These are phyloP conservation scores for Phytopythium sindhum DNA, from an alignment of 352 stramenopile genomes.

Conservation along the genomic window DNA sequence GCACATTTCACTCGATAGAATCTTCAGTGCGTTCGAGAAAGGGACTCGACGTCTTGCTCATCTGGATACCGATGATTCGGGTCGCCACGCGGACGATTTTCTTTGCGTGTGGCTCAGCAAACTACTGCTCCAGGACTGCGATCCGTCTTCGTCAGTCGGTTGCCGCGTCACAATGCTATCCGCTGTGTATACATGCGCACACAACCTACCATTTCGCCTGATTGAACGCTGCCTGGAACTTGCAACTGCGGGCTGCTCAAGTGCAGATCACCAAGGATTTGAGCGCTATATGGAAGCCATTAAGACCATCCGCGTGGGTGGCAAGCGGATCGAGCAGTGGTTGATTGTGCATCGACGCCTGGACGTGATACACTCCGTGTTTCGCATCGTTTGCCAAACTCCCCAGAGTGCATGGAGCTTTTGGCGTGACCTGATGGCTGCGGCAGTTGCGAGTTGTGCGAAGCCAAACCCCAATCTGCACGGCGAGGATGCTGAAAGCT, in stretches of 20 bases:
- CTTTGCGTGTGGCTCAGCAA: background rate
- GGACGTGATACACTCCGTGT: constrained; percentile 19
- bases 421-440: constrained; percentile 2
- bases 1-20: background rate
- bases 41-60: background rate
- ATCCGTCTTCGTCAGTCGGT: background rate
- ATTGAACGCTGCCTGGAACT: constrained; percentile 10
- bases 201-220: constrained; percentile 19
- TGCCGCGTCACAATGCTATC: constrained; percentile 4
- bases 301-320: constrained; percentile 15
- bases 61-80: background rate
- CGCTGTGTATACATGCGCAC: constrained; percentile 24
- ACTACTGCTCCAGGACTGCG: background rate
- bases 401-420: background rate
- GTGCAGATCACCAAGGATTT: background rate
- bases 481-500: background rate
- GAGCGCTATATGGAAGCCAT: constrained; percentile 1
- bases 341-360: constrained; percentile 15
- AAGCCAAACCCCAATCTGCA: background rate
- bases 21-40: background rate
- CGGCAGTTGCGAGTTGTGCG: background rate
- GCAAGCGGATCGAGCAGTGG: constrained; percentile 29
- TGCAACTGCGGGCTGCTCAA: background rate
- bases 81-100: background rate
- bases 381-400: background rate